phyloP scores from a whole-genome alignment of 1,284 basidiomycete genomes.

The Malassezia furfur region DNA sequence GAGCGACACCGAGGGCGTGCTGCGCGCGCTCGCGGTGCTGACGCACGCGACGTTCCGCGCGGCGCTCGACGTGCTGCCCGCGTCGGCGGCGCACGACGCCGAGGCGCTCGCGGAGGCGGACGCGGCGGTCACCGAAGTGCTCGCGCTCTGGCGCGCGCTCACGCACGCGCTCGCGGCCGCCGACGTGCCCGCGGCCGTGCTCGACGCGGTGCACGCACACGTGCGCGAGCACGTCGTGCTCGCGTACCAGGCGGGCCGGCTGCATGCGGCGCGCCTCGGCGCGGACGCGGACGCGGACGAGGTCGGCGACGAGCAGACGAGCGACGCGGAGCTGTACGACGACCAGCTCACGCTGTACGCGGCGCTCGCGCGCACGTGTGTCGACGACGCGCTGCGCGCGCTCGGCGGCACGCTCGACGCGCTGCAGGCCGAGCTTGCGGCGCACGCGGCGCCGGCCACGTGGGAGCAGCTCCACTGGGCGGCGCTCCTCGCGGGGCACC shows the following conservation, averaged over 20 bases:
- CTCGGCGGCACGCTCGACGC: conserved; percentile 20
- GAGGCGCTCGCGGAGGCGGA: conserved; percentile 10
- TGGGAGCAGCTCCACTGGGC: conserved; percentile 46
- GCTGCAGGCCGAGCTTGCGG: conserved; percentile 18
- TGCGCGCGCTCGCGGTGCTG: conserved; percentile 2
- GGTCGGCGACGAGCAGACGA: conserved; percentile 22
- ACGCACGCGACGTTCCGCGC: conserved; percentile 2
- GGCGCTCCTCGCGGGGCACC: conserved; percentile 29
- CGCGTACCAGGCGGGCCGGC: conserved; percentile 30
- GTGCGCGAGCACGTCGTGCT: conserved; percentile 30
- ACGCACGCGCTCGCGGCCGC: background rate
- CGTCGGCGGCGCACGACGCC: conserved; percentile 12
- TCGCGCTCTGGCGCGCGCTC: conserved; percentile 10
- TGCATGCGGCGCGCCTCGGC: conserved; percentile 15
- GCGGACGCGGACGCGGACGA: conserved; percentile 17
- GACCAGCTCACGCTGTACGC: conserved; percentile 38
- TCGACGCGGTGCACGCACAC: conserved; percentile 20
- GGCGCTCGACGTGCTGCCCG: conserved; percentile 21
- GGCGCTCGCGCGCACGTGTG: conserved; percentile 24
- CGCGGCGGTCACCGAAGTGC: conserved; percentile 5
- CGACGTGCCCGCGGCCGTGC: conserved; percentile 2
- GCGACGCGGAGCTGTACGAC: conserved; percentile 34
- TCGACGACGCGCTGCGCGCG: conserved; percentile 18
- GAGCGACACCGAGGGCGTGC: background rate
- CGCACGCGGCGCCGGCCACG: conserved; percentile 16